These are phyloP conservation scores for Fusarium sacchari DNA, from an alignment of 2,329 filamentous ascomycete genomes.

Conservation along the genomic window DNA sequence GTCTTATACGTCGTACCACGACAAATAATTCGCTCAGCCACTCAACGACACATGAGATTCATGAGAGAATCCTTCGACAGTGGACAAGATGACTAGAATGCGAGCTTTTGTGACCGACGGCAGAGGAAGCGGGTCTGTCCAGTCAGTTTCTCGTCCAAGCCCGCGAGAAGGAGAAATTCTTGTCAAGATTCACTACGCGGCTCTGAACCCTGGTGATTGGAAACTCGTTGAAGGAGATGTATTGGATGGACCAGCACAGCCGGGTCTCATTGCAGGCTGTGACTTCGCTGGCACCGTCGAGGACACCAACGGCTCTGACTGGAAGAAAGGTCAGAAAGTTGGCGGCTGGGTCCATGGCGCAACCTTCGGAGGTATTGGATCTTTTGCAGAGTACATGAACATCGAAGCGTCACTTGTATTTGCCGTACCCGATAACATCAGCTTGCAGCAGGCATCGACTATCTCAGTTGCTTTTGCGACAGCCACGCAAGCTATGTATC, in stretches of 20 bases:
- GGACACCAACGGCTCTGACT: background rate
- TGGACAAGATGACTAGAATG: background rate
- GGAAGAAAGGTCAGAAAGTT: background rate
- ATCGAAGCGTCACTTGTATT: slow-evolving; percentile 7
- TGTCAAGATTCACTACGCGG: background rate
- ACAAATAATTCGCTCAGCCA: background rate
- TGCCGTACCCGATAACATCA: background rate
- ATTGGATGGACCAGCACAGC: background rate
- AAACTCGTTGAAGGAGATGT: slow-evolving; percentile 7
- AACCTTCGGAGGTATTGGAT: background rate
- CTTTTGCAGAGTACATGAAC: slow-evolving; percentile 1
- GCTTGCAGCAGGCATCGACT: background rate
- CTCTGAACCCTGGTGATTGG: slow-evolving; percentile 13
- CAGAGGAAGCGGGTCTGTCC: background rate
- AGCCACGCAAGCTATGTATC: slow-evolving; percentile 1
- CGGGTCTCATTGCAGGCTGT: slow-evolving; percentile 4
- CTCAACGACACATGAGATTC: background rate
- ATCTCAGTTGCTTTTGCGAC: slow-evolving; percentile 12
- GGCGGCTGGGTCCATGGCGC: slow-evolving; percentile 12
- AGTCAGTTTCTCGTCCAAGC: background rate
- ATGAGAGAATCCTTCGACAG: too few species aligned
- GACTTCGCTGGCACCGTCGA: slow-evolving; percentile 4
- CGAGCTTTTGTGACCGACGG: slow-evolving; percentile 10
- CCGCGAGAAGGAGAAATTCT: background rate
- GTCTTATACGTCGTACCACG: background rate